Evolutionary conservation across 129 eudicot genomes (phyloP).

Genomic region (Chrysanthemum makinoi): DNA sequence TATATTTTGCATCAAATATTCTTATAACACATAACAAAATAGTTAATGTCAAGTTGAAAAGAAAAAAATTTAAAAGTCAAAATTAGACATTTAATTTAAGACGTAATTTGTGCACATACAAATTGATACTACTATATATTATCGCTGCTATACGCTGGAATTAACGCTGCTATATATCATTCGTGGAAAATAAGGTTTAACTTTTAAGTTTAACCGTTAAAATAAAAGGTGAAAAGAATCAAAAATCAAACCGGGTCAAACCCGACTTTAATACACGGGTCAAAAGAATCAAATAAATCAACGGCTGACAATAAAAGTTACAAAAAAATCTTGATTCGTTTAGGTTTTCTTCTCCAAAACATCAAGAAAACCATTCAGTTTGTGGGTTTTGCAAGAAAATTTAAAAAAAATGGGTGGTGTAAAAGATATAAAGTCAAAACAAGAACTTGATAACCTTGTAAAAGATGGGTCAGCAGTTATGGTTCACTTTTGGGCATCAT

Average conservation of each 20-base stretch:
- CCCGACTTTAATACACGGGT: not conserved
- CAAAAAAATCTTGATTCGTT: constrained; percentile 5
- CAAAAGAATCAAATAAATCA: constrained; percentile 8
- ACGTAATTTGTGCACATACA: too few species aligned
- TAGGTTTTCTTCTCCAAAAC: constrained; percentile 28
- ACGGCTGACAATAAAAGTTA: constrained; percentile 22
- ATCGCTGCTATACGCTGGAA: too few species aligned
- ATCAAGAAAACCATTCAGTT: constrained; percentile 2
- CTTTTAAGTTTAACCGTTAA: too few species aligned
- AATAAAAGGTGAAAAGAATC: too few species aligned
- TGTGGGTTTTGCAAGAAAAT: constrained; percentile 13
- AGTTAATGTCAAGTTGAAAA: too few species aligned
- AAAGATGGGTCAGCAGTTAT: constrained; percentile 47
- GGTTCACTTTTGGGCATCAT: constrained; percentile 94
- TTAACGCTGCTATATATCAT: too few species aligned
- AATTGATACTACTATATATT: too few species aligned
- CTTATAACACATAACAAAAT: too few species aligned
- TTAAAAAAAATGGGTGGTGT: constrained; percentile 45
- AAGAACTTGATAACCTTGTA: constrained; percentile 61
- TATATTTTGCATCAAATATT: too few species aligned
- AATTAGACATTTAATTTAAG: too few species aligned
- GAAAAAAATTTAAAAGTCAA: too few species aligned
- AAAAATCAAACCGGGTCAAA: not conserved
- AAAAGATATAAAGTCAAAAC: constrained; percentile 72
- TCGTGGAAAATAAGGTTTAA: too few species aligned